Evolutionary conservation across 2,329 filamentous ascomycete species (phyloP), one percentile per base, ranked within the genome.

Genomic region (Ascosphaera apis): DNA sequence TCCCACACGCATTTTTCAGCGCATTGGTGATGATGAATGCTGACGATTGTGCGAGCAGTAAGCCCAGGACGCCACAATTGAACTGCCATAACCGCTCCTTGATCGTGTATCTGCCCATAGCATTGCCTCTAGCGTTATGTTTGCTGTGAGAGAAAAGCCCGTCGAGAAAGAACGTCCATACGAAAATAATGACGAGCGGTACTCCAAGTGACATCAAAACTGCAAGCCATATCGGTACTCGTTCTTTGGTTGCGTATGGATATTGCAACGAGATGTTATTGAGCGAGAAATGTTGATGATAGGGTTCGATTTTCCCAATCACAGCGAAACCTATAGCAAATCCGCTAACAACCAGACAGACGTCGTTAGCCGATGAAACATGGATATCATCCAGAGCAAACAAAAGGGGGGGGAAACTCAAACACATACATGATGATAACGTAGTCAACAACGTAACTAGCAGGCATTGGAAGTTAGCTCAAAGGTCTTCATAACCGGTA

Each of bases 61-160:
- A 49, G n/a, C 67, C 67, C 17, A 72, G 47, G 8, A 70, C 58
- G 2, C 67, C 67, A 43, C 67, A 70, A 44, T 72, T 72, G 45
- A 71, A 52, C 48, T 72, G 66, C 67, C 67, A 72, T n/a, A 71
- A 46, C 15, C 67, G 56, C 43, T 69, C 65, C 45, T 65, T 64
- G 44, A 65, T 58, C 28, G 60, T 54, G 45, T 69, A 67, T 36
- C 56, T 62, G 0, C 59, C 54, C 36, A 53, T 55, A 27, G 58
- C 35, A 35, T 51, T 55, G 34, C 52, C 52, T 41, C 56, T 53
- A 25, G 51, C 48, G 34, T 56, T 51, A 3, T 53, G 47, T 37
- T 57, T 58, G 39, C 54, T 43, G 36, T 69, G 63, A 13, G 66
- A 69, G 47, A 69, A 70, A 8, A 70, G 40, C 16, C 67, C 67